Base-by-base conservation (phyloP, 179 eudicot genomes). In the Beta corolliflora region DNA sequence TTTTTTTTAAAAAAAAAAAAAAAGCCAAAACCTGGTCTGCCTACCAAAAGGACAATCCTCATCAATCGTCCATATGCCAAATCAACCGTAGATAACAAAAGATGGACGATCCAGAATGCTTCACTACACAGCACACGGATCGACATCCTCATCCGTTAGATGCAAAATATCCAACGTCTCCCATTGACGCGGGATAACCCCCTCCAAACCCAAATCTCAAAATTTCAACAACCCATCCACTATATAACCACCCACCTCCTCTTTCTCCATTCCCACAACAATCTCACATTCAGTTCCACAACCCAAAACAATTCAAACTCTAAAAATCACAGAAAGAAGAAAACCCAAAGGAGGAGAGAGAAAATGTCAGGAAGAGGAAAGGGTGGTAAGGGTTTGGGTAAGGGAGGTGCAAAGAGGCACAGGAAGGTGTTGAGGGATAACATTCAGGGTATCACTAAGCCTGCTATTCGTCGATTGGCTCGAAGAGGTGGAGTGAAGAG, bases 381-480 rank as follows among this genome's bases (percentile, higher is more conserved):
- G 81, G 85, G 85, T 72, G 85, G 85, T 0, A 83, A 83, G 82
- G 85, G 85, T 4, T 14, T 83, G 16, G 85, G 85, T 56, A 83
- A 83, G 79, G 85, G 85, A 45, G 85, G 85, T 18, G 85, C 85
- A 4, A 83, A 83, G 82, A 55, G 85, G 70, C 85, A 83, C 61
- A 73, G 85, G 15, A 83, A 83, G 36, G 85, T 83, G 0, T 15
- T 83, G 56, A 59, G 84, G 2, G 84, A 82, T 10, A 82, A 82
- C 77, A 82, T 82, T 9, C 85, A 82, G 58, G 85, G 81, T 1
- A 82, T 82, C 44, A 82, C 85, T 5, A 82, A 82, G 69, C 85
- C 85, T 2, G 85, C 85, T 3, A 82, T 82, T 16, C 78, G 85
- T 2, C 73, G 85, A 16, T 73, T 82, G 12, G 84, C 84, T 44